Base-by-base conservation (phyloP, 2,329 filamentous ascomycete genomes). In the Fusarium verrucosum region DNA sequence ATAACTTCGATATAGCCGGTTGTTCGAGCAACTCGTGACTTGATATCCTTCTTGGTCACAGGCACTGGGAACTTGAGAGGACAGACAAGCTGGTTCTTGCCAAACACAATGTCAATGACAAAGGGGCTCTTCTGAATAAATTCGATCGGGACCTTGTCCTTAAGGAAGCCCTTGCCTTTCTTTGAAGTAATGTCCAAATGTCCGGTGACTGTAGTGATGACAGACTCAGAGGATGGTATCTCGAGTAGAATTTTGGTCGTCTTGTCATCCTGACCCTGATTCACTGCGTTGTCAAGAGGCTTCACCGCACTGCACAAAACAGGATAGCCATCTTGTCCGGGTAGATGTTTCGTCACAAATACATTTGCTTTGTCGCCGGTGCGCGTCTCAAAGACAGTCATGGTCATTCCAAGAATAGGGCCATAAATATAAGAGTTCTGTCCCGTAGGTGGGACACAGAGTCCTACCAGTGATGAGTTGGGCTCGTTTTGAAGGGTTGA, bases 1-100 rank as follows among this genome's bases (percentile, higher is more conserved):
- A 81, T 72, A 25, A 84, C 68, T 57, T 84, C 81, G 26, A 84
- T 65, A 58, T 81, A 83, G 10, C 71, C 70, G 3, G 80, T 80
- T 20, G 72, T 80, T 28, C 81, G 77, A 32, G 79, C 81, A 22
- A 84, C 73, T 13, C 79, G 78, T 3, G 74, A 79, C 55, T 70
- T 78, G 62, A 72, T 74, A 10, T 68, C 70, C 5, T 74, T 70
- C 14, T 74, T 73, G 14, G 70, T 68, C 10, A 84, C 70, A 0
- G 81, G 81, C 0, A 74, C 50, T 1, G 80, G 79, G 49, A 80
- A 85, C 3, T 65, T 71, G 3, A 82, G 40, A 3, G 76, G 68
- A 9, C 72, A 75, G 2, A 77, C 52, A 3, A 77, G 63, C 10
- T 63, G 46, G 4, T 68, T 49, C 4, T 75, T 58, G 5, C 72